Percentiles rank a stretch among this genome's conserved stretches.
These are phyloP conservation scores for Rugosomyces carneus DNA, from an alignment of 1,284 basidiomycete genomes.

Conservation along the genomic window DNA sequence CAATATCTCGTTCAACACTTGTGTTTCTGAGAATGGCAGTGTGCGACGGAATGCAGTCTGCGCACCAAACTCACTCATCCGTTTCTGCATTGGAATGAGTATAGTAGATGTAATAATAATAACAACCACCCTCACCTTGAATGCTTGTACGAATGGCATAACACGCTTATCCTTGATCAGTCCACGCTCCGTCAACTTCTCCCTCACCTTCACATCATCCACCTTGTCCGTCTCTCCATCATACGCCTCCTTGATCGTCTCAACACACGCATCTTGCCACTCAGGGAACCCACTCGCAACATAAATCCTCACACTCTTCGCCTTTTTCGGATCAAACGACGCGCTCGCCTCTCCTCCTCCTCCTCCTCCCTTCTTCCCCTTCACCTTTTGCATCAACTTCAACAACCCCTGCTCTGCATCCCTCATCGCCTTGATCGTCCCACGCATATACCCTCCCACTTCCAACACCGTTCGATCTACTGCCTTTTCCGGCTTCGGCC, in stretches of 20 bases:
- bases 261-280: constrained; percentile 88
- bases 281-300: constrained; percentile 89
- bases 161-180: constrained; percentile 94
- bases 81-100: constrained; percentile 50
- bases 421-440: constrained; percentile 83
- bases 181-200: constrained; percentile 64
- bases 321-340: constrained; percentile 74
- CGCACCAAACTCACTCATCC: constrained; percentile 75
- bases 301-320: constrained; percentile 84
- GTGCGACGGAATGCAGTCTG: constrained; percentile 82
- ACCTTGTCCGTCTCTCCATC: constrained; percentile 56
- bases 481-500: constrained; percentile 59
- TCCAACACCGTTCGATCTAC: constrained; percentile 65
- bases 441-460: constrained; percentile 79
- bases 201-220: constrained; percentile 80
- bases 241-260: constrained; percentile 70
- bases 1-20: constrained; percentile 67
- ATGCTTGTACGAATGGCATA: constrained; percentile 92
- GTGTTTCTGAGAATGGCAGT: constrained; percentile 81
- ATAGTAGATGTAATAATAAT: not conserved
- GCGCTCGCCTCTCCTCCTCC: constrained; percentile 23
- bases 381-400: constrained; percentile 70
- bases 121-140: constrained; percentile 65
- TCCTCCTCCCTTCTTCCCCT: constrained; percentile 40
- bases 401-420: constrained; percentile 79